Conservation (phyloP, 176 grass and related monocot species). For the Puya raimondii region DNA sequence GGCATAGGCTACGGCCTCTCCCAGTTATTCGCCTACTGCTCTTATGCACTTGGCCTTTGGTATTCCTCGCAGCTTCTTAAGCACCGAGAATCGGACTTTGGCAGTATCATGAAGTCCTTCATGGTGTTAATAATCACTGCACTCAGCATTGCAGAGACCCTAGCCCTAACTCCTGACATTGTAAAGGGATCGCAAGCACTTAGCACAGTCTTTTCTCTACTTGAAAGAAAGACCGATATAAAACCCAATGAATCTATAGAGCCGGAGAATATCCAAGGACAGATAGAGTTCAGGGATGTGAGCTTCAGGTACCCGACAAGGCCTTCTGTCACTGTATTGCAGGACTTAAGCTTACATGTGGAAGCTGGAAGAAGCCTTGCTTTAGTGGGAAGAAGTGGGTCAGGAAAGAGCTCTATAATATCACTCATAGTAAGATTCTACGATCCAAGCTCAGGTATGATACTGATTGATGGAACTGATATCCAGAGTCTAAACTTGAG, state of each 20-base stretch:
- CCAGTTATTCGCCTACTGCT: constrained; percentile 80
- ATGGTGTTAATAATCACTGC: constrained; percentile 95
- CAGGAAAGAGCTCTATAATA: constrained; percentile 50
- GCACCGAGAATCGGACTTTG: constrained; percentile 71
- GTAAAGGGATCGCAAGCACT: constrained; percentile 77
- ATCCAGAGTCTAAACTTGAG: constrained; percentile 83
- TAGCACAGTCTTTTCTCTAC: constrained; percentile 74
- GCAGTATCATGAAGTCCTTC: constrained; percentile 97
- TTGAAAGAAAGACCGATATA: constrained; percentile 66
- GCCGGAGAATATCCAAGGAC: constrained; percentile 37
- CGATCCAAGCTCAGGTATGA: constrained; percentile 30
- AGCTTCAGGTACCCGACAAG: constrained; percentile 50
- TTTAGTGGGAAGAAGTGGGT: constrained; percentile 50
- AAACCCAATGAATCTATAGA: constrained; percentile 68
- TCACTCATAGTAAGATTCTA: constrained; percentile 58
- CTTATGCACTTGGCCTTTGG: constrained; percentile 90
- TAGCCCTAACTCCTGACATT: constrained; percentile 88
- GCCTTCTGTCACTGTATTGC: constrained; percentile 33
- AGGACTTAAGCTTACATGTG: constrained; percentile 33
- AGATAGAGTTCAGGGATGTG: constrained; percentile 34
- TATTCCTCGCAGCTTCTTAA: constrained; percentile 79
- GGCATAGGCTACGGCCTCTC: constrained; percentile 83
- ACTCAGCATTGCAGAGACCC: constrained; percentile 81
- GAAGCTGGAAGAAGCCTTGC: constrained; percentile 35
- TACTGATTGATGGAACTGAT: constrained; percentile 95